A percentile compares a stretch with the other conserved stretches of the same genome.
phyloP scores from a whole-genome alignment of 2,329 filamentous ascomycete genomes.

The Phaeosphaeriaceae sp. region DNA sequence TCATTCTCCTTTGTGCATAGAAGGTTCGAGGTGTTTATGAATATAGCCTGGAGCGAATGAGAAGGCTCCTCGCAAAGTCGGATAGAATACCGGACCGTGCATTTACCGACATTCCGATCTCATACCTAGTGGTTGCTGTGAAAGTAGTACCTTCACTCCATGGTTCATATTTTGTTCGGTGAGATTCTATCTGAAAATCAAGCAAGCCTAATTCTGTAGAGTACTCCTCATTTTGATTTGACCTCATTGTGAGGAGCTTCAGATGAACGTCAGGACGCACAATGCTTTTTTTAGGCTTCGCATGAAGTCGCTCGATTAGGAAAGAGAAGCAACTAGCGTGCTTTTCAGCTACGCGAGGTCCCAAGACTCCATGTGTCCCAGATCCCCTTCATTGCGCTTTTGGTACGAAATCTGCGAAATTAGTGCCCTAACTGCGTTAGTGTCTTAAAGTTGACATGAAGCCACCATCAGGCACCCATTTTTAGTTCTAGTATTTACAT shows the following conservation, averaged over 20 bases:
- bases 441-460: not conserved
- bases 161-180: not conserved
- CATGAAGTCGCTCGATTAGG: constrained; percentile 23
- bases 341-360: not conserved
- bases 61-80: constrained; percentile 2
- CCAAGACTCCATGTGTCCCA: not conserved
- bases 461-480: constrained; percentile 11
- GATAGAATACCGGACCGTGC: not conserved
- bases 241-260: too few relatives aligned
- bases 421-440: not conserved
- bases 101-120: constrained; percentile 3
- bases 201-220: too few relatives aligned
- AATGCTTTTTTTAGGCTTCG: constrained; percentile 9
- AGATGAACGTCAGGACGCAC: too few relatives aligned
- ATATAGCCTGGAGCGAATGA: not conserved
- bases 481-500: constrained; percentile 3
- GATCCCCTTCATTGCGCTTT: not conserved
- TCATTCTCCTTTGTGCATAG: too few relatives aligned
- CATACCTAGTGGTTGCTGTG: not conserved
- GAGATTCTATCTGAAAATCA: too few relatives aligned
- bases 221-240: too few relatives aligned
- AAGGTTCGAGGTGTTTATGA: too few relatives aligned
- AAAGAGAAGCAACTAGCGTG: constrained; percentile 14
- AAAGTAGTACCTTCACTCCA: not conserved
- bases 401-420: constrained; percentile 1